Evolutionary conservation across 1,284 basidiomycete species (phyloP), one percentile per base, ranked within the genome.

Genomic region (Trichosporon sp.): DNA sequence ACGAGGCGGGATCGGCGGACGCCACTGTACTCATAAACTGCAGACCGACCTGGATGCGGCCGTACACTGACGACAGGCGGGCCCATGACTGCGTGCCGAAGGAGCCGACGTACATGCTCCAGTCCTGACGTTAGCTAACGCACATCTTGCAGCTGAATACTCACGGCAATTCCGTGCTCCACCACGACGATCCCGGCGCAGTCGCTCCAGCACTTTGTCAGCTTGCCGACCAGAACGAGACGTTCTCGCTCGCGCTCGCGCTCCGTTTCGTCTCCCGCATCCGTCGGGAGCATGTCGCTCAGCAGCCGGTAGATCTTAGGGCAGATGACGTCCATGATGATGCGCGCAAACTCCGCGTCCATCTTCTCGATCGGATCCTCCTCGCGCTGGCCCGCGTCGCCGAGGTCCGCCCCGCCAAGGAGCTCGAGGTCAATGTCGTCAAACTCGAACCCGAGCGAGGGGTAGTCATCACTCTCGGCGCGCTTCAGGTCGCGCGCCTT

Each of bases 141-240:
- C 14, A 19, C 11, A 37, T n/a, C 32, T 32, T 2, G 4, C 37
- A 19, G 19, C 12, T 12, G 19, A 12, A 6, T 63, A 46, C 85
- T 76, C 70, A 89, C 90, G 76, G 85, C 84, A 71, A 86, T 81
- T 11, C 86, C 85, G 72, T 90, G 89, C 69, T 89, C 87, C 8
- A 92, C 88, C 1, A 84, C 83, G 11, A 91, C 79, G 26, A 92
- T 87, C 46, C 87, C 86, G 0, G 88, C 89, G 76, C 91, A 94
- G 7, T 90, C 89, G 2, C 91, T 87, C 92, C 92, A 96, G 77
- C 90, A 91, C 73, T 90, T 88, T 21, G 93, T 87, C 83, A 92
- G 89, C 48, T 85, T 79, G 74, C 89, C 88, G 48, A 85, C 75
- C 65, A 83, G 81, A 4, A 75, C 67, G 40, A 79, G 79, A 31